Percentiles rank a stretch among this genome's conserved stretches.
Evolutionary conservation across 805 yeast genomes (phyloP).

Genomic region (Saccharomycopsis sp.): DNA sequence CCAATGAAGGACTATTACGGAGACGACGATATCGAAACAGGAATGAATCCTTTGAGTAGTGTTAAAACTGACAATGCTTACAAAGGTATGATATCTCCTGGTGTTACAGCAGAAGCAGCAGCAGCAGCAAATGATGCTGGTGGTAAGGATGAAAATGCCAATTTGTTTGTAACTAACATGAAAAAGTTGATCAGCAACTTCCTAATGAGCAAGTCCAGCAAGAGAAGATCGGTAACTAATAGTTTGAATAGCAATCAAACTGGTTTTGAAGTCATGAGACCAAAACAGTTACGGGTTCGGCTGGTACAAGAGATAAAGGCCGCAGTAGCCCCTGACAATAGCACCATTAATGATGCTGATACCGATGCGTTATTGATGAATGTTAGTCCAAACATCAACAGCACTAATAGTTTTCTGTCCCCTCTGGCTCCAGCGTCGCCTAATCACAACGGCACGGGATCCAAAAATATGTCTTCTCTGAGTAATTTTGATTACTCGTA

Average conservation of each 20-base stretch:
- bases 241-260: neutral
- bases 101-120: neutral
- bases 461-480: neutral
- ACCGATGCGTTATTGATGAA: neutral
- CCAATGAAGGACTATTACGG: constrained; percentile 14
- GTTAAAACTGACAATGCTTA: neutral
- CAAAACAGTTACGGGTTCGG: constrained; percentile 19
- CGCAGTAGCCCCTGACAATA: neutral
- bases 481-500: constrained; percentile 1
- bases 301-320: neutral
- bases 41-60: too few species aligned
- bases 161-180: neutral
- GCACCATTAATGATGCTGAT: neutral
- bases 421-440: neutral
- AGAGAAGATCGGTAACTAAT: neutral
- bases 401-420: neutral
- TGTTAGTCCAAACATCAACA: neutral
- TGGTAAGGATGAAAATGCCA: neutral
- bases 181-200: neutral
- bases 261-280: constrained; percentile 30
- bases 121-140: neutral
- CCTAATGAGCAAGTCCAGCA: neutral
- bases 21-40: constrained; percentile 1
- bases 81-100: neutral
- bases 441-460: neutral